These are phyloP conservation scores for Myotisia sp. DNA, from an alignment of 2,329 filamentous ascomycete genomes.

Conservation along the genomic window DNA sequence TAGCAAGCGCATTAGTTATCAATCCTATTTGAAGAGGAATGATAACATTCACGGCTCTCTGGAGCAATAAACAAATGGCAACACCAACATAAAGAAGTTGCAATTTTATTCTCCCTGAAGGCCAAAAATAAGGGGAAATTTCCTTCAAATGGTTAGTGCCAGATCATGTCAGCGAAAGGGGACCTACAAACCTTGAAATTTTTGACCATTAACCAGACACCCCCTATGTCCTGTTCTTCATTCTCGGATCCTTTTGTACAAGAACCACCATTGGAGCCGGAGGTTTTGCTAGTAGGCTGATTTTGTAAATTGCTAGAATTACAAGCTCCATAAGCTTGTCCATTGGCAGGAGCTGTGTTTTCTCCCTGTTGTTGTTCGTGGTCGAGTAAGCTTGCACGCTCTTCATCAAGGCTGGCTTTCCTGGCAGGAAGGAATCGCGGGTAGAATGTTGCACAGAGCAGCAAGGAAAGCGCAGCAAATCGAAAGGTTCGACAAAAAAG, in stretches of 20 bases:
- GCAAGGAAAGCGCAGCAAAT: conserved; percentile 10
- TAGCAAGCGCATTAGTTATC: conserved; percentile 55
- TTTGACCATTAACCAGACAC: conserved; percentile 4
- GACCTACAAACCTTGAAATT: conserved; percentile 6
- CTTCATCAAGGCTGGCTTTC: conserved; percentile 11
- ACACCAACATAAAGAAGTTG: conserved; percentile 56
- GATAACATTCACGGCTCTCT: conserved; percentile 60
- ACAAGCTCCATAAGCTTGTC: conserved; percentile 20
- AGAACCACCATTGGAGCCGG: too few species aligned
- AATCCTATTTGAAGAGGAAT: conserved; percentile 70
- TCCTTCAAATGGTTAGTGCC: conserved; percentile 33
- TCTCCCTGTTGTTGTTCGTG: conserved; percentile 1
- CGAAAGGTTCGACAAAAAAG: conserved; percentile 13
- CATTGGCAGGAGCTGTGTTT: conserved; percentile 18
- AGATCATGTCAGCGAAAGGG: background rate
- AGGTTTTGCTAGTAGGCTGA: background rate
- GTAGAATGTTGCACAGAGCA: conserved; percentile 11
- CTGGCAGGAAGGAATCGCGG: conserved; percentile 6
- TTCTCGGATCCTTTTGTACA: background rate
- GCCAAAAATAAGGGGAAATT: conserved; percentile 69
- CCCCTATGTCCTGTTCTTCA: background rate
- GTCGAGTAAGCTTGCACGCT: conserved; percentile 14
- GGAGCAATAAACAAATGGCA: conserved; percentile 50
- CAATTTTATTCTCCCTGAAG: conserved; percentile 49
- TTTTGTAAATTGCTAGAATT: background rate